Percentiles rank a stretch among this genome's conserved stretches.
Evolutionary conservation across 306 rosid genomes (phyloP).

Genomic region (Corylus heterophylla): DNA sequence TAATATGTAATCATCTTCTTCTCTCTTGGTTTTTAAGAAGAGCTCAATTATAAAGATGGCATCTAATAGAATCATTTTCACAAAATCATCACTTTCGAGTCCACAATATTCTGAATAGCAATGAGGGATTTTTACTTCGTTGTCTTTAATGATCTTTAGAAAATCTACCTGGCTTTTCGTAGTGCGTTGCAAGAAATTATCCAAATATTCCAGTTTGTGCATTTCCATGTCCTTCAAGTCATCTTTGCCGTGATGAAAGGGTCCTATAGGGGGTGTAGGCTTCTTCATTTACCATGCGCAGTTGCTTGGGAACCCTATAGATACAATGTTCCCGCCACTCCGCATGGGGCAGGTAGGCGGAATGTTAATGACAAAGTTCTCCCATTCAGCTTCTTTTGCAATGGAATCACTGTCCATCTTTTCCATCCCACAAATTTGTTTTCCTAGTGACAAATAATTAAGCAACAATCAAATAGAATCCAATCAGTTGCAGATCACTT

Average conservation of each 20-base stretch:
- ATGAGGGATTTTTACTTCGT: neutral
- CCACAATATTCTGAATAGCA: neutral
- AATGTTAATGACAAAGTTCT: neutral
- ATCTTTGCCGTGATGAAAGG: slow-evolving; percentile 4
- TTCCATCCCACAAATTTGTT: neutral
- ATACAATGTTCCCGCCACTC: neutral
- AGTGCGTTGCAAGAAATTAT: neutral
- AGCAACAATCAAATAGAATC: neutral
- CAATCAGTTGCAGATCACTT: too few relatives aligned
- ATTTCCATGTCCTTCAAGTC: slow-evolving; percentile 8
- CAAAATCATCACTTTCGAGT: neutral
- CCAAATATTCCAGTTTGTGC: neutral
- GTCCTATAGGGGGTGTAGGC: slow-evolving; percentile 35
- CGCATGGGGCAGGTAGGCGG: neutral
- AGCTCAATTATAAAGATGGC: slow-evolving; percentile 33
- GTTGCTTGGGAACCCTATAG: slow-evolving; percentile 24
- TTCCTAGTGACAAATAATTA: neutral
- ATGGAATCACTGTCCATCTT: neutral
- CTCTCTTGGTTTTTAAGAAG: neutral
- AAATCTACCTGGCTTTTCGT: neutral
- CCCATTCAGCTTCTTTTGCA: neutral
- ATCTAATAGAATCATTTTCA: slow-evolving; percentile 4
- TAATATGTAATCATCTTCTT: slow-evolving; percentile 4
- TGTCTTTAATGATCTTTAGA: neutral
- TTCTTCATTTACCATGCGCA: slow-evolving; percentile 9